These are phyloP conservation scores for Gamarada debralockiae DNA, from an alignment of 495 filamentous ascomycete genomes.

Conservation along the genomic window DNA sequence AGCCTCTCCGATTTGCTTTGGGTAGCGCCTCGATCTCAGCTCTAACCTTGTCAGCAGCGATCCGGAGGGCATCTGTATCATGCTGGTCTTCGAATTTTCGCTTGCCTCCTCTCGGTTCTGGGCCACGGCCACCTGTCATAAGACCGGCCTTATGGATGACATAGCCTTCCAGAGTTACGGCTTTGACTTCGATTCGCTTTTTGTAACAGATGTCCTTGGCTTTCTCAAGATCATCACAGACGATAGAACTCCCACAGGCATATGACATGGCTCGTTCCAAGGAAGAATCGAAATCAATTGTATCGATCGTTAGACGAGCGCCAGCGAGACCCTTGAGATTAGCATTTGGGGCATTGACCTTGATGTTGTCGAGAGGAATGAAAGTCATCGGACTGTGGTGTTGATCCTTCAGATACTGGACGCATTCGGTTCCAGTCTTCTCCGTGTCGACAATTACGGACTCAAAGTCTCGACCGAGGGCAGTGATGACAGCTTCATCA, in stretches of 20 bases:
- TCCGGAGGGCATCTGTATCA: slow-evolving; percentile 77
- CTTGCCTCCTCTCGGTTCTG: slow-evolving; percentile 64
- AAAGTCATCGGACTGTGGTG: slow-evolving; percentile 82
- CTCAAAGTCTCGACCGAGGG: slow-evolving; percentile 89
- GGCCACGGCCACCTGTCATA: slow-evolving; percentile 90
- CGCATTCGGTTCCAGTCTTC: slow-evolving; percentile 89
- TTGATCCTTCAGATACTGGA: slow-evolving; percentile 90
- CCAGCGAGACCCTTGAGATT: slow-evolving; percentile 85
- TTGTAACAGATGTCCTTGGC: slow-evolving; percentile 90
- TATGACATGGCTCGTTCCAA: slow-evolving; percentile 91
- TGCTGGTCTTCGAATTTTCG: slow-evolving; percentile 79
- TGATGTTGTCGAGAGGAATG: slow-evolving; percentile 94
- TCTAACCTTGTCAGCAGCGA: slow-evolving; percentile 60
- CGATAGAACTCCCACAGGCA: slow-evolving; percentile 91
- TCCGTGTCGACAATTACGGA: slow-evolving; percentile 95
- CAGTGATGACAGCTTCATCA: slow-evolving; percentile 85
- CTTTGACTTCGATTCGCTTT: slow-evolving; percentile 81
- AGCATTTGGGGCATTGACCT: slow-evolving; percentile 82
- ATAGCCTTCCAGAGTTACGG: slow-evolving; percentile 86
- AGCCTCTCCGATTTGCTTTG: slow-evolving; percentile 63
- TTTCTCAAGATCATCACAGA: slow-evolving; percentile 81
- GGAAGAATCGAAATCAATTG: slow-evolving; percentile 85
- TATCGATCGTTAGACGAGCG: slow-evolving; percentile 88
- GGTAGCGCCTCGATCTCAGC: slow-evolving; percentile 73
- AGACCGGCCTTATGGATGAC: slow-evolving; percentile 96